Conservation (phyloP, 106 monocot species). For the Posidonia australis region DNA sequence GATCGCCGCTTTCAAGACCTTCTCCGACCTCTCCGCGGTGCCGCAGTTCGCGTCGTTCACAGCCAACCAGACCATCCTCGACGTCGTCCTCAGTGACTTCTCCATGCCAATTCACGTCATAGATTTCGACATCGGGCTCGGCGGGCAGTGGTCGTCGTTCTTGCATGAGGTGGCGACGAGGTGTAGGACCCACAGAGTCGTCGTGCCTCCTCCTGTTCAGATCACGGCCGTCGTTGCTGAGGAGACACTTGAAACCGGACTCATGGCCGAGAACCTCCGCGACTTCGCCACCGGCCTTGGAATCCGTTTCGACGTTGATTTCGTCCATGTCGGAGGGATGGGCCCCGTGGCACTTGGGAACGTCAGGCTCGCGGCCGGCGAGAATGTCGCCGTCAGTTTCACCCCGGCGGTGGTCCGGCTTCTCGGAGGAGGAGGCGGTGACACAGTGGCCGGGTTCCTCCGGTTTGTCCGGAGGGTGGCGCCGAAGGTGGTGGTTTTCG, state of each 20-base stretch:
- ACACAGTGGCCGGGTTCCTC: slow-evolving; percentile 7
- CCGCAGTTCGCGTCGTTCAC: slow-evolving; percentile 75
- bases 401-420: slow-evolving; percentile 11
- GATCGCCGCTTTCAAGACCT: slow-evolving; percentile 51
- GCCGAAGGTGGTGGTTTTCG: slow-evolving; percentile 17
- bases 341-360: slow-evolving; percentile 8
- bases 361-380: slow-evolving; percentile 12
- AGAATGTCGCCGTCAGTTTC: slow-evolving; percentile 17
- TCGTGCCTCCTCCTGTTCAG: slow-evolving; percentile 34
- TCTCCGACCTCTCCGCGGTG: slow-evolving; percentile 40
- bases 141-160: slow-evolving; percentile 95
- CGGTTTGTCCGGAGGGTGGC: slow-evolving; percentile 4
- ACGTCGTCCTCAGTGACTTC: slow-evolving; percentile 20
- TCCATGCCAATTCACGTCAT: slow-evolving; percentile 50
- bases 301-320: slow-evolving; percentile 10
- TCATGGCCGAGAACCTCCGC: slow-evolving; percentile 69
- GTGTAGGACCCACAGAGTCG: slow-evolving; percentile 5
- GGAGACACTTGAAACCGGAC: slow-evolving; percentile 40
- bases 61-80: slow-evolving; percentile 72
- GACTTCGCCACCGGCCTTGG: slow-evolving; percentile 15
- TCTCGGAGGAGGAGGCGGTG: slow-evolving; percentile 1
- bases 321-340: slow-evolving; percentile 5
- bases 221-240: slow-evolving; percentile 63
- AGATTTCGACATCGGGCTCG: slow-evolving; percentile 87
- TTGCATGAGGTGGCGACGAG: slow-evolving; percentile 61